A percentile compares a stretch with the other conserved stretches of the same genome.
These are phyloP conservation scores for Saturnispora diversa DNA, from an alignment of 805 yeast species.

Conservation along the genomic window DNA sequence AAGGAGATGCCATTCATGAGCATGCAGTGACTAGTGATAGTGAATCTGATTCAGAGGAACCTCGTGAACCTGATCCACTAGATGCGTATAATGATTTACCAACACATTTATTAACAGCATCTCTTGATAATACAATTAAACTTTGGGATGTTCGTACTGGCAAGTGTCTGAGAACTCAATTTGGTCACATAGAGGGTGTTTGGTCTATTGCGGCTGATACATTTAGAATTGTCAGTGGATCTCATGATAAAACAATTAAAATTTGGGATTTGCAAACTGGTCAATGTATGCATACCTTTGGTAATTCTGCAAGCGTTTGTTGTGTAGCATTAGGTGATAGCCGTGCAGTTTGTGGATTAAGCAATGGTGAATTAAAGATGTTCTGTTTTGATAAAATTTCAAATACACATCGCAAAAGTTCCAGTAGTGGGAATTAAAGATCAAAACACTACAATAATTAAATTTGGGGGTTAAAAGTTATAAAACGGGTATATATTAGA, in stretches of 20 bases:
- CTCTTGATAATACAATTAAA: constrained; percentile 87
- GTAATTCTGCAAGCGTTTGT: constrained; percentile 52
- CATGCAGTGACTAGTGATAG: constrained; percentile 13
- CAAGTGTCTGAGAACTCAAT: constrained; percentile 83
- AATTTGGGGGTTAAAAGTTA: background rate
- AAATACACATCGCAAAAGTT: constrained; percentile 1
- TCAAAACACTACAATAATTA: no score
- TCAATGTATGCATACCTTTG: constrained; percentile 86
- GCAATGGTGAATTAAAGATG: constrained; percentile 79
- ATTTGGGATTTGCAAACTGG: constrained; percentile 97
- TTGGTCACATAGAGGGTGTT: constrained; percentile 97
- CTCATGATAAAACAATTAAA: constrained; percentile 83
- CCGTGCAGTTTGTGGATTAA: constrained; percentile 83
- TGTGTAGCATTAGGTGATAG: constrained; percentile 88
- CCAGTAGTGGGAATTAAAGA: no score
- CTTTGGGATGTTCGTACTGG: constrained; percentile 87
- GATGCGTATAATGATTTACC: constrained; percentile 43
- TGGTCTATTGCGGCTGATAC: constrained; percentile 97
- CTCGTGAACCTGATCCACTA: constrained; percentile 15
- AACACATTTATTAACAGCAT: constrained; percentile 77
- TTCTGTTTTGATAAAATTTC: constrained; percentile 53
- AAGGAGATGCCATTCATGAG: constrained; percentile 20
- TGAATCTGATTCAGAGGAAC: constrained; percentile 17
- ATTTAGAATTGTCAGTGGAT: constrained; percentile 88
- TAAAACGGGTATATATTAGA: no score